These are phyloP conservation scores for Mycena amicta DNA, from an alignment of 768 basidiomycete species.

Conservation along the genomic window DNA sequence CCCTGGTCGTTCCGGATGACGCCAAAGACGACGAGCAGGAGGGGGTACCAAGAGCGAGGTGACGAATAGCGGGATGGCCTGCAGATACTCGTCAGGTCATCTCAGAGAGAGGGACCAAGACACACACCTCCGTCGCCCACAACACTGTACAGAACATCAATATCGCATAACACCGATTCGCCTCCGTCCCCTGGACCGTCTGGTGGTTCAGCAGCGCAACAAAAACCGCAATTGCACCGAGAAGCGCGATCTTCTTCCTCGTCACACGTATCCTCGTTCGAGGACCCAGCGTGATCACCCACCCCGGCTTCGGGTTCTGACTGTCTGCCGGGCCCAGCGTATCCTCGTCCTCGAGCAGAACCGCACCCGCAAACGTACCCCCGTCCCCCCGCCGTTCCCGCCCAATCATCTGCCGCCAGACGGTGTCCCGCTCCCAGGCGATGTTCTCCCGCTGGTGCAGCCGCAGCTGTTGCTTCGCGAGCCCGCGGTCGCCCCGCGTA, in stretches of 20 bases:
- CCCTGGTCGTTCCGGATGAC: conserved; percentile 70
- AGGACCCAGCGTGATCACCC: conserved; percentile 63
- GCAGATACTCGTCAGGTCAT: conserved; percentile 5
- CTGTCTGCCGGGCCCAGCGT: neutral
- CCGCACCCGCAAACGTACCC: conserved; percentile 35
- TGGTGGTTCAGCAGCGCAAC: conserved; percentile 59
- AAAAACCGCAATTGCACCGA: conserved; percentile 62
- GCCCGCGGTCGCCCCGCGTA: conserved; percentile 63
- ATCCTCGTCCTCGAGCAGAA: conserved; percentile 37
- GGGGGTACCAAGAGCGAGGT: conserved; percentile 89
- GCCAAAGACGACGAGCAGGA: conserved; percentile 82
- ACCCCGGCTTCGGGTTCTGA: conserved; percentile 39
- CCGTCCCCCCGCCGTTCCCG: conserved; percentile 71
- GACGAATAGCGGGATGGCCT: conserved; percentile 98
- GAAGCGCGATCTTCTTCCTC: conserved; percentile 57
- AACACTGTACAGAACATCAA: conserved; percentile 87
- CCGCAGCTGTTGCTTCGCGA: conserved; percentile 81
- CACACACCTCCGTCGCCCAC: conserved; percentile 91
- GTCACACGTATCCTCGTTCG: conserved; percentile 69
- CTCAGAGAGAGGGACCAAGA: neutral
- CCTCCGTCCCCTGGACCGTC: conserved; percentile 63
- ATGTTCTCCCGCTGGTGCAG: conserved; percentile 90
- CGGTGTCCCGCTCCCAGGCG: conserved; percentile 96
- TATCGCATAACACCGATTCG: conserved; percentile 90
- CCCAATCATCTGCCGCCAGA: conserved; percentile 96